These are phyloP conservation scores for Excoecaria cochinchinensis DNA, from an alignment of 345 rosid species.

Conservation along the genomic window DNA sequence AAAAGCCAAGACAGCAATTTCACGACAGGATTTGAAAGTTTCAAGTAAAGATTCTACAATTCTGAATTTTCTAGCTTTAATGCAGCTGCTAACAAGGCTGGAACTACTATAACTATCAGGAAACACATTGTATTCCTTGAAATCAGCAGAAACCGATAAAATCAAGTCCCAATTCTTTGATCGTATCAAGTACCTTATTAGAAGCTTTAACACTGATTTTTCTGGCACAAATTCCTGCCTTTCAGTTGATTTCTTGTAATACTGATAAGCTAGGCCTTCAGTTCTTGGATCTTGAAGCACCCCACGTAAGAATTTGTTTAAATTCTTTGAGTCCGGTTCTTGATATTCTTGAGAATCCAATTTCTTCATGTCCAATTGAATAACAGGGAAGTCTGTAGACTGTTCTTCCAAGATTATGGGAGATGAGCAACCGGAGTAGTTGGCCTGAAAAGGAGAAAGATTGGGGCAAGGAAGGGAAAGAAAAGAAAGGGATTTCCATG, in stretches of 20 bases:
- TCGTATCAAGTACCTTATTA: slow-evolving; percentile 54
- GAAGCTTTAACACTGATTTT: slow-evolving; percentile 42
- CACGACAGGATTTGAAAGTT: slow-evolving; percentile 39
- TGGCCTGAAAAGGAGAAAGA: slow-evolving; percentile 27
- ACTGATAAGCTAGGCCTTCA: slow-evolving; percentile 45
- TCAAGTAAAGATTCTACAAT: slow-evolving; percentile 47
- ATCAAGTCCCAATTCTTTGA: slow-evolving; percentile 63
- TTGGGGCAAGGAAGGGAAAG: slow-evolving; percentile 33
- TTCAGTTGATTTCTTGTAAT: slow-evolving; percentile 59
- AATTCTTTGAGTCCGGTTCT: slow-evolving; percentile 30
- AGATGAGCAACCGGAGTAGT: slow-evolving; percentile 44
- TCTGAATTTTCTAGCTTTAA: slow-evolving; percentile 57
- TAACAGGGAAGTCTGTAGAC: slow-evolving; percentile 26
- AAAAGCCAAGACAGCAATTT: slow-evolving; percentile 46
- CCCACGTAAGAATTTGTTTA: slow-evolving; percentile 45
- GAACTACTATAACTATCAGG: slow-evolving; percentile 63
- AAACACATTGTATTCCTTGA: slow-evolving; percentile 45
- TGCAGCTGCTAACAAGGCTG: slow-evolving; percentile 47
- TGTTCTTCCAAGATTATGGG: slow-evolving; percentile 45
- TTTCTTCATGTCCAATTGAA: slow-evolving; percentile 8
- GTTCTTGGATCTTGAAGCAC: slow-evolving; percentile 44
- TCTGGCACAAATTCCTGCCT: slow-evolving; percentile 49
- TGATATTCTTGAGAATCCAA: slow-evolving; percentile 30
- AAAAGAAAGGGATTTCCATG: slow-evolving; percentile 34
- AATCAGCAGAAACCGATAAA: slow-evolving; percentile 50